Percentiles rank a stretch among this genome's conserved stretches.
These are phyloP conservation scores for Sclerotinia spermophila DNA, from an alignment of 2,329 filamentous ascomycete species.

Conservation along the genomic window DNA sequence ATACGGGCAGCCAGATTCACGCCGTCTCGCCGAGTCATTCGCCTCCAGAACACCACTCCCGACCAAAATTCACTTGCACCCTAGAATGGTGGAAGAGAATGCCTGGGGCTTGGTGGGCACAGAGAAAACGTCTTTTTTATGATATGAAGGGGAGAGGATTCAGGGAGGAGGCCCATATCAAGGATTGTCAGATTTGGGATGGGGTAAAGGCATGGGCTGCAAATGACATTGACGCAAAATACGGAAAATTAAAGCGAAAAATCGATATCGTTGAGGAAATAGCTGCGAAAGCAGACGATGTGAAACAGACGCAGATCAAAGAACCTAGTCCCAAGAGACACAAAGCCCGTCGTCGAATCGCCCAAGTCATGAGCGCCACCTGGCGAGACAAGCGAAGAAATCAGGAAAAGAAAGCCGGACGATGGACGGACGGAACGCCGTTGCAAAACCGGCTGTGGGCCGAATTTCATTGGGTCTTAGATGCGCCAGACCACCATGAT, in stretches of 20 bases:
- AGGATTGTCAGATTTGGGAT: conserved; percentile 12
- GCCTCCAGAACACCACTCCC: conserved; percentile 9
- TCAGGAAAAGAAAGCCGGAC: conserved; percentile 30
- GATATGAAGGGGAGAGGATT: conserved; percentile 21
- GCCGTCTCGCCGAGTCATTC: conserved; percentile 4
- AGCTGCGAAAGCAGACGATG: neutral
- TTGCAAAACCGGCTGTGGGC: conserved; percentile 27
- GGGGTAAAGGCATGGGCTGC: conserved; percentile 6
- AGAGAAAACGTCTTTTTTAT: conserved; percentile 20
- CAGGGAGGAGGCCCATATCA: conserved; percentile 17
- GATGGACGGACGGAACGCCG: conserved; percentile 29
- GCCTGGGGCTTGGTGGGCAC: conserved; percentile 25
- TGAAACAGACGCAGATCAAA: neutral
- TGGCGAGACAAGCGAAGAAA: conserved; percentile 24
- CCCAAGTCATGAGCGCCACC: conserved; percentile 23
- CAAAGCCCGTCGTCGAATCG: conserved; percentile 22
- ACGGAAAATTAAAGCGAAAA: conserved; percentile 9
- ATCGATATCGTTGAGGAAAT: neutral
- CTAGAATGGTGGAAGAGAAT: conserved; percentile 3
- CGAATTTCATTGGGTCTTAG: conserved; percentile 29
- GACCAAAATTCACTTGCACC: neutral
- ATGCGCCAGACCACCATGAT: conserved; percentile 20
- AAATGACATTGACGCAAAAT: neutral
- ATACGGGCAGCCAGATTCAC: conserved; percentile 2
- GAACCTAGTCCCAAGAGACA: conserved; percentile 5